These are phyloP conservation scores for Colletotrichum theobromicola DNA, from an alignment of 2,329 filamentous ascomycete genomes.

Conservation along the genomic window DNA sequence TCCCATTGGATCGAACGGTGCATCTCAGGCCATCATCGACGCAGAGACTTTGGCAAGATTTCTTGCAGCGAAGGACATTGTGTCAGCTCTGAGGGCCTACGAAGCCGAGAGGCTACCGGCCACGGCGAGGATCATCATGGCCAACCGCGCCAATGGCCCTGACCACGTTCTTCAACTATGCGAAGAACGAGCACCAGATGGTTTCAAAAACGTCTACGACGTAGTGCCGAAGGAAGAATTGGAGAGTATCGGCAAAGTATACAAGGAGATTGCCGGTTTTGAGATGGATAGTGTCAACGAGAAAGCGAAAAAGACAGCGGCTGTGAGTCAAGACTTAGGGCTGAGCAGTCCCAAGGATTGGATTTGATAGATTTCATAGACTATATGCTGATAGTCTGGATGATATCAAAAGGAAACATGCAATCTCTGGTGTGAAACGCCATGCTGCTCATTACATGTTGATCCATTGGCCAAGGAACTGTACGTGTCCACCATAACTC, in stretches of 20 bases:
- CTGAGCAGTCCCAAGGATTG: neutral
- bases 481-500: neutral
- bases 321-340: neutral
- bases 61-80: neutral
- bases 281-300: slow-evolving; percentile 7
- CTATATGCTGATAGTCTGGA: neutral
- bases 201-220: neutral
- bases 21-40: slow-evolving; percentile 9
- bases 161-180: slow-evolving; percentile 7
- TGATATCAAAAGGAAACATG: neutral
- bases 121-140: slow-evolving; percentile 1
- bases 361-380: neutral
- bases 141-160: slow-evolving; percentile 1
- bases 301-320: neutral
- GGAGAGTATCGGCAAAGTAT: neutral
- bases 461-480: neutral
- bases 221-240: slow-evolving; percentile 2
- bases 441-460: neutral
- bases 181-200: slow-evolving; percentile 1
- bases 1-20: slow-evolving; percentile 25
- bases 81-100: neutral
- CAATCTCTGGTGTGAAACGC: neutral
- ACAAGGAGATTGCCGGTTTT: slow-evolving; percentile 8
- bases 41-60: neutral
- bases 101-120: neutral